Base-by-base conservation (phyloP, 352 stramenopile genomes). In the Globisporangium irregulare region DNA sequence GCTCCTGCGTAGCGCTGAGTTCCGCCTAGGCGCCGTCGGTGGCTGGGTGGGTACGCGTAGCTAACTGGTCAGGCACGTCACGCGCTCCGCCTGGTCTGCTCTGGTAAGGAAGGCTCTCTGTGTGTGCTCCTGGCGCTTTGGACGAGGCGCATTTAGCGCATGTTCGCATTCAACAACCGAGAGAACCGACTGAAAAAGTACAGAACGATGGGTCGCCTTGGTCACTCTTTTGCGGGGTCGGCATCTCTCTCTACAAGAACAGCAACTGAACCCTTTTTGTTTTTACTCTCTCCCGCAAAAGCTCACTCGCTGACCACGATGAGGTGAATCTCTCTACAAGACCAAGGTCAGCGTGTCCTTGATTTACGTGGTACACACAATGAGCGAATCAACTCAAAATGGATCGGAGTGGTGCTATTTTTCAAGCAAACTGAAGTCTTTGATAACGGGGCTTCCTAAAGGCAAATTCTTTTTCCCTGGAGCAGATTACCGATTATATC, bases 211-310 rank as follows among this genome's bases (percentile, higher is more conserved):
- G 27, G 34, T 34, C 34, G 55, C 27, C 43, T 51, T 51, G 15
- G 43, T 51, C 43, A 51, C 43, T 51, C 43, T 51, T 51, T 51
- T 51, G 43, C 1, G 18, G 43, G 18, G 18, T 3, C 15, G n/a
- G 54, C 7, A 60, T 60, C 55, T 60, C 29, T 59, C 53, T 60
- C 55, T 60, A 60, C 27, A 60, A 43, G 55, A 46, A 18, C 55
- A 15, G 15, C 55, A 10, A 14, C 55, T 60, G 55, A 60, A 60
- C 55, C 29, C 24, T 27, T 59, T 60, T 41, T 1, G 24, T 18
- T 12, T 32, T 32, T 4, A 32, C 20, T 51, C 43, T 51, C 43
- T 51, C 43, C 43, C 43, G 6, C 41, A 50, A 50, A 50, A n/a
- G 4, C 12, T 48, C 36, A 7, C 38, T 46, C 38, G 15, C 43